phyloP scores from a whole-genome alignment of 176 grass and related monocot species.

The Triticum aestivum region IWGSC_CS_RefSeq_v2.1 NC_057814.1:626067193-626067692 shows the following conservation, averaged over 20 bases:
- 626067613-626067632: constrained; percentile 22
- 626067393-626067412: not conserved
- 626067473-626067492: not conserved
- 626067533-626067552: constrained; percentile 94
- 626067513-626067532: constrained; percentile 87
- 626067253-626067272: no score
- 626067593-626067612: constrained; percentile 48
- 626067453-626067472: no score
- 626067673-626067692: no score
- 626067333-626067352: constrained; percentile 50
- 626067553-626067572: constrained; percentile 87
- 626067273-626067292: no score
- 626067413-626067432: not conserved
- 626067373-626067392: not conserved
- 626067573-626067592: constrained; percentile 76
- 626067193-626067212: no score
- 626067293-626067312: no score
- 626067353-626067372: not conserved
- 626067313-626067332: constrained; percentile 26
- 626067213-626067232: no score
- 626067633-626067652: constrained; percentile 47
- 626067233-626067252: no score
- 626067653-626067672: constrained; percentile 7
- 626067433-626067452: not conserved
- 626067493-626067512: constrained; percentile 48